Conservation (phyloP, 306 rosid genomes). For the Lathyrus aphaca region DNA sequence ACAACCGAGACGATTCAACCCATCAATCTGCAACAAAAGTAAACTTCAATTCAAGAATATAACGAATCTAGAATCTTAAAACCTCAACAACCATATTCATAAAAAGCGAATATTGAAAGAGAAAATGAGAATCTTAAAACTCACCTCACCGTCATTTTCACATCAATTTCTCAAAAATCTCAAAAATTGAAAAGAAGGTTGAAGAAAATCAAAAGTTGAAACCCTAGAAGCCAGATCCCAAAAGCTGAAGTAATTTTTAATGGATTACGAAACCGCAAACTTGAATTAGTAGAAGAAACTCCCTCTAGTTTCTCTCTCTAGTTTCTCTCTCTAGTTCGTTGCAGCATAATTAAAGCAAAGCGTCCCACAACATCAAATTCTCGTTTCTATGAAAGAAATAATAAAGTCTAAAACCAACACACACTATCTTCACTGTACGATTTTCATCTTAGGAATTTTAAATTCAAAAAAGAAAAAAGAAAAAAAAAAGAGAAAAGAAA, state of each 20-base stretch:
- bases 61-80: slow-evolving; percentile 35
- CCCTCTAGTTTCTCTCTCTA: neutral
- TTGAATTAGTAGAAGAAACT: neutral
- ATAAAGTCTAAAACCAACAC: slow-evolving; percentile 45
- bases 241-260: slow-evolving; percentile 20
- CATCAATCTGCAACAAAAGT: slow-evolving; percentile 40
- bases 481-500: neutral
- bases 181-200: slow-evolving; percentile 33
- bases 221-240: slow-evolving; percentile 81
- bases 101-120: slow-evolving; percentile 14
- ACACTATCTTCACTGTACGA: slow-evolving; percentile 34
- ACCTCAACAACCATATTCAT: slow-evolving; percentile 38
- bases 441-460: slow-evolving; percentile 19
- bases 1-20: slow-evolving; percentile 28
- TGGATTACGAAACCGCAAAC: too few species aligned
- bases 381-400: slow-evolving; percentile 35
- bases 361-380: slow-evolving; percentile 46
- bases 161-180: slow-evolving; percentile 37
- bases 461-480: neutral
- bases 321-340: slow-evolving; percentile 28
- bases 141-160: too few species aligned
- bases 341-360: slow-evolving; percentile 47
- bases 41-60: slow-evolving; percentile 17
- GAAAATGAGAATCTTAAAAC: neutral
- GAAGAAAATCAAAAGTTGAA: slow-evolving; percentile 54